Evolutionary conservation across 2,329 filamentous ascomycete genomes (phyloP), one percentile per base, ranked within the genome.

Genomic region (Fusarium longipes): DNA sequence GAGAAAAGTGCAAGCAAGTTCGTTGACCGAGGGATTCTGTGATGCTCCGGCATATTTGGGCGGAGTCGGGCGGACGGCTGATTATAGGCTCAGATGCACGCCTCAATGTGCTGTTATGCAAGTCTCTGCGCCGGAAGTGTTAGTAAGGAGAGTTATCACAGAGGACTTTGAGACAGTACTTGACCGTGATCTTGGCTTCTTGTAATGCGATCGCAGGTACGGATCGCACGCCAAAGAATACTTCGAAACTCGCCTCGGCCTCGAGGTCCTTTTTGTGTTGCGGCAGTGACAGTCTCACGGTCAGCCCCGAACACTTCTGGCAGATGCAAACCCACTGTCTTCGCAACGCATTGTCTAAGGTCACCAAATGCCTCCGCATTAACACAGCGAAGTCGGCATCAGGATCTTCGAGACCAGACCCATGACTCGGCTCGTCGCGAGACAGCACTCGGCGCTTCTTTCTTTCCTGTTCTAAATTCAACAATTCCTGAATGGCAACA

Each of bases 121-220:
- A 3, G 6, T 50, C 33, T 22, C 47, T 50, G 9, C 4, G 8
- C 9, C 29, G 6, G 15, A 24, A 4, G 9, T 18, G 1, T 43
- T 25, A 36, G 40, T 6, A 12, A 27, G 8, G 3, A n/a, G 9
- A 29, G 11, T 22, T 6, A 6, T 17, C 4, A 17, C 8, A 39
- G 3, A 11, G 9, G 5, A 5, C 1, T 22, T 50, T 3, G 11
- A 6, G 10, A 12, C 11, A 22, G 35, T 29, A 53, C 39, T 53
- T 36, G n/a, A 53, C 42, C 1, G 50, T 53, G n/a, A 53, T 53
- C 6, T 53, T 53, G n/a, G 8, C 50, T 22, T 53, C 50, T 25
- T 53, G 50, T 1, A 53, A 27, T 5, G 39, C 15, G 2, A 24
- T 44, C 3, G 33, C 30, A 4, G 44, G 25, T 14, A 54, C n/a